Percentiles rank a stretch among this genome's conserved stretches.
Evolutionary conservation across 1,139 yeast genomes (phyloP).

Genomic region (Debaryomyces fabryi): DNA sequence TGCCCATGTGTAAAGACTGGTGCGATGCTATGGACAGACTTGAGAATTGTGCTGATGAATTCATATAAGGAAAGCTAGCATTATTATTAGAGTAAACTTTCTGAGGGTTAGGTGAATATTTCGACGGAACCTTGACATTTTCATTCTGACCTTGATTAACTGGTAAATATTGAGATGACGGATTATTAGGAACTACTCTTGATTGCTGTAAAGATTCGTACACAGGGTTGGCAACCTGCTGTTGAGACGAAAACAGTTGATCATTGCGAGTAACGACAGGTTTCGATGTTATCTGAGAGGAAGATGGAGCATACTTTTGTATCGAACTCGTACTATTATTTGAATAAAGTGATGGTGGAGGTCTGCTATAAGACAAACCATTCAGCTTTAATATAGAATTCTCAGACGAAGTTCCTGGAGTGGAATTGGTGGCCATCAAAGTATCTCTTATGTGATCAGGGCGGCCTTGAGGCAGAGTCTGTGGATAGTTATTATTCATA

Average conservation of each 20-base stretch:
- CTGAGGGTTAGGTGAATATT: slow-evolving; percentile 17
- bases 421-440: slow-evolving; percentile 6
- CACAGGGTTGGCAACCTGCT: not conserved
- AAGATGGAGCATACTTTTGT: slow-evolving; percentile 22
- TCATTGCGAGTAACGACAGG: not conserved
- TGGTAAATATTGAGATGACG: slow-evolving; percentile 26
- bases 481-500: slow-evolving; percentile 8
- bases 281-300: not conserved
- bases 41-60: slow-evolving; percentile 1
- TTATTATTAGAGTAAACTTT: slow-evolving; percentile 10
- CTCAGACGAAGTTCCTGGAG: slow-evolving; percentile 13
- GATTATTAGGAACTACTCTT: slow-evolving; percentile 14
- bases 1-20: slow-evolving; percentile 3
- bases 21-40: slow-evolving; percentile 6
- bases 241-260: slow-evolving; percentile 1
- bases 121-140: slow-evolving; percentile 13
- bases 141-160: slow-evolving; percentile 2
- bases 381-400: slow-evolving; percentile 5
- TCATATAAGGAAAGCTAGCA: slow-evolving; percentile 1
- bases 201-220: slow-evolving; percentile 4
- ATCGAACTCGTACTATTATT: slow-evolving; percentile 18
- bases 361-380: slow-evolving; percentile 5
- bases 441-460: slow-evolving; percentile 7
- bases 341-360: slow-evolving; percentile 20
- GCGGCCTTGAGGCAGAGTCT: slow-evolving; percentile 14